Evolutionary conservation across 176 grass and related monocot genomes (phyloP).

Genomic region (Otatea glauca): DNA sequence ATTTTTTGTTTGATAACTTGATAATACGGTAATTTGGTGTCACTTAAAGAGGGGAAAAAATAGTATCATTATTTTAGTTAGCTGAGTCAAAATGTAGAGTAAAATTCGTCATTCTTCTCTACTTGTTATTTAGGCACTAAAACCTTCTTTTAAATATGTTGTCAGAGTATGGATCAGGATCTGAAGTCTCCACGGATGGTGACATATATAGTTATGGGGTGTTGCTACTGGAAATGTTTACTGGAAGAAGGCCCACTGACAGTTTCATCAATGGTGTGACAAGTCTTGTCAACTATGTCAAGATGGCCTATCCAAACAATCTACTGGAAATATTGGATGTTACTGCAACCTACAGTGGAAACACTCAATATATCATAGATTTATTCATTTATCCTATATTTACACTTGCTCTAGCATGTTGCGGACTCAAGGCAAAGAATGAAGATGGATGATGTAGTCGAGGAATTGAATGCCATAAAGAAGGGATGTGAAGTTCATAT

Average conservation of each 20-base stretch:
- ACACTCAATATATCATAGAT: neutral
- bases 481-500: neutral
- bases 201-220: constrained; percentile 31
- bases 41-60: neutral
- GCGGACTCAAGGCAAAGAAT: neutral
- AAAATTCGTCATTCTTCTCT: neutral
- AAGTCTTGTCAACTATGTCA: constrained; percentile 9
- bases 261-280: neutral
- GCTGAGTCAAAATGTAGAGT: neutral
- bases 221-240: constrained; percentile 36
- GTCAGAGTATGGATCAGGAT: constrained; percentile 32
- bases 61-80: neutral
- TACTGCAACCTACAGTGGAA: neutral
- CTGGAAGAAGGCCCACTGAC: constrained; percentile 36
- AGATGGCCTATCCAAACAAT: constrained; percentile 23
- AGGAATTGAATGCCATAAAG: neutral
- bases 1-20: too few species aligned
- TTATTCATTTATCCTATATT: neutral
- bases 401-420: neutral
- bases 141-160: neutral
- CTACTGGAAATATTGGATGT: constrained; percentile 20
- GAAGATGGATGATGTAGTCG: neutral
- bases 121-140: neutral
- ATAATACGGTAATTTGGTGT: too few species aligned
- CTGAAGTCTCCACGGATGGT: constrained; percentile 1